Conservation (phyloP, 2,329 filamentous ascomycete genomes). For the Mariannaea sp. region DNA sequence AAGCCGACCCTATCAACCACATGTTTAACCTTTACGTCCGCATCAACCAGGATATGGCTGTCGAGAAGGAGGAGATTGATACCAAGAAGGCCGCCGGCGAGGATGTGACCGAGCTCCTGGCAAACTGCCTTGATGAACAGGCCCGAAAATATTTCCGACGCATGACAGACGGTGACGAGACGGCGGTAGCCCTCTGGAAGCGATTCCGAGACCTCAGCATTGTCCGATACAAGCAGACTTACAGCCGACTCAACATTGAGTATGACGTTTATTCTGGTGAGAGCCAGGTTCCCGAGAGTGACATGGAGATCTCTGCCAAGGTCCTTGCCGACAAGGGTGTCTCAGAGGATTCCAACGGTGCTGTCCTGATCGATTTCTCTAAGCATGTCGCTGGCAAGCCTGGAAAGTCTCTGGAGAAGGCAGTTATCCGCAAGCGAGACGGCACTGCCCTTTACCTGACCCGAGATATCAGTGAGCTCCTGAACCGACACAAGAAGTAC, state of each 20-base stretch:
- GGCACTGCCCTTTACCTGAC: conserved; percentile 80
- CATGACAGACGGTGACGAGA: conserved; percentile 70
- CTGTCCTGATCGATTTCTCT: conserved; percentile 73
- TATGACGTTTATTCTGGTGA: conserved; percentile 76
- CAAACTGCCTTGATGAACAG: conserved; percentile 70
- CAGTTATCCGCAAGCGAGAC: conserved; percentile 73
- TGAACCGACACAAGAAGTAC: conserved; percentile 66
- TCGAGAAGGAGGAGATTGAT: conserved; percentile 70
- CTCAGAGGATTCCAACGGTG: conserved; percentile 72
- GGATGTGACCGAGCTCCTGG: conserved; percentile 54
- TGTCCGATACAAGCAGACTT: conserved; percentile 68
- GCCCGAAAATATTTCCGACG: conserved; percentile 73
- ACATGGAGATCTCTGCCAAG: conserved; percentile 67
- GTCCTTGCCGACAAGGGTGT: conserved; percentile 67
- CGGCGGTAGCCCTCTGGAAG: conserved; percentile 65
- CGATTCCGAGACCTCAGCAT: conserved; percentile 71
- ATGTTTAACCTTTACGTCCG: conserved; percentile 81
- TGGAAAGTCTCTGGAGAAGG: conserved; percentile 71
- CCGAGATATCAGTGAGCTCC: conserved; percentile 75
- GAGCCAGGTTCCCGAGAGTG: conserved; percentile 69
- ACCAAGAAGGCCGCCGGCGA: conserved; percentile 58
- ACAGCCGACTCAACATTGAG: conserved; percentile 70
- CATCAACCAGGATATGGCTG: conserved; percentile 70
- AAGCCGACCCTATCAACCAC: conserved; percentile 78
- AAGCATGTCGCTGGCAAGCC: conserved; percentile 69